Conservation (phyloP, 2,329 filamentous ascomycete species). For the Claviceps citrina region DNA sequence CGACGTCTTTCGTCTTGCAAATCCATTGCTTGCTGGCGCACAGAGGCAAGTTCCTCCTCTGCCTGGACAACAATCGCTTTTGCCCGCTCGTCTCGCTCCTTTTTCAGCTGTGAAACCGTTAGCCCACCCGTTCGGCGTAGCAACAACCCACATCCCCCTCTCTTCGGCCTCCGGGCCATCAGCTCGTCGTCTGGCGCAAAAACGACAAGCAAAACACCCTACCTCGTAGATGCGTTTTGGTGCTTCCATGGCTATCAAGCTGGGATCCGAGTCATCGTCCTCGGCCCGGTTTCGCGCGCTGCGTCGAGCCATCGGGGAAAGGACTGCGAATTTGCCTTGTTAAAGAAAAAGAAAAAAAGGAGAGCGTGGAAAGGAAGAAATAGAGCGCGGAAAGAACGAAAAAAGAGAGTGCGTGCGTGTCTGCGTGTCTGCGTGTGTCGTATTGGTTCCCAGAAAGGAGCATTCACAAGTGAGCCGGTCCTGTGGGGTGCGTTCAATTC, state of each 20-base stretch:
- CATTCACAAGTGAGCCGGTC: not conserved
- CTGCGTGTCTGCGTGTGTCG: too few relatives aligned
- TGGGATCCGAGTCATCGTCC: slow-evolving; percentile 12
- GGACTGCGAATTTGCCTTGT: too few relatives aligned
- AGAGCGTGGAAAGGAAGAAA: too few relatives aligned
- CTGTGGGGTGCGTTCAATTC: not conserved
- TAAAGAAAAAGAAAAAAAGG: too few relatives aligned
- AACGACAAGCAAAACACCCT: too few relatives aligned
- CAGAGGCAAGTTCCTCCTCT: slow-evolving; percentile 11
- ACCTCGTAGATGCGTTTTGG: slow-evolving; percentile 17
- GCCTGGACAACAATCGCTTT: slow-evolving; percentile 12
- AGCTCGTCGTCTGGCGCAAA: too few relatives aligned
- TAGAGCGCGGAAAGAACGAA: too few relatives aligned
- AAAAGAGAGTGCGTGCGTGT: too few relatives aligned
- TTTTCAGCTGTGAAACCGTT: slow-evolving; percentile 19
- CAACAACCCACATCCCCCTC: too few relatives aligned
- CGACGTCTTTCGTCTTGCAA: slow-evolving; percentile 12
- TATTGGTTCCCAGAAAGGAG: too few relatives aligned
- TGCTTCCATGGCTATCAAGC: slow-evolving; percentile 11
- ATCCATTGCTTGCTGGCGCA: slow-evolving; percentile 11
- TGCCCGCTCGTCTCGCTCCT: slow-evolving; percentile 14
- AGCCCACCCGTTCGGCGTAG: too few relatives aligned
- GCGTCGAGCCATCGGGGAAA: slow-evolving; percentile 8
- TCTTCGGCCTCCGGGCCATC: too few relatives aligned
- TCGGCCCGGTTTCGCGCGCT: slow-evolving; percentile 7